Evolutionary conservation across 2,329 filamentous ascomycete genomes (phyloP).

Genomic region (Cytospora mali): DNA sequence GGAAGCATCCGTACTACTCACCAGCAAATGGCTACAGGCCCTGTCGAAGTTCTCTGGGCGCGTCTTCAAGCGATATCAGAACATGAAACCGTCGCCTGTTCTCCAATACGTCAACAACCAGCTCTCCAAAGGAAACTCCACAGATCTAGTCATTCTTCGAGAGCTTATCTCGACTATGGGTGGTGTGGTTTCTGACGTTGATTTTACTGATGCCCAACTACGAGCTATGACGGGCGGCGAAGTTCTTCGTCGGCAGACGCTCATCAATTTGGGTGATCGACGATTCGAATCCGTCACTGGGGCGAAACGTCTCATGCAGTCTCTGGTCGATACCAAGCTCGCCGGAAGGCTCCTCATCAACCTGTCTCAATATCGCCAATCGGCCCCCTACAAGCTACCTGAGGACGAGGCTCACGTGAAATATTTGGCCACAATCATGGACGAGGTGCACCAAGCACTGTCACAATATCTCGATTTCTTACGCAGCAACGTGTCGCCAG

Average conservation of each 20-base stretch:
- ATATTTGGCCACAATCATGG: slow-evolving; percentile 81
- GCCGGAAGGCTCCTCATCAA: slow-evolving; percentile 84
- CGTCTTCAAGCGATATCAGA: slow-evolving; percentile 82
- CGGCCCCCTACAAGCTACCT: slow-evolving; percentile 76
- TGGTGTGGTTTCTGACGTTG: slow-evolving; percentile 82
- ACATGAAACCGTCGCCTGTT: slow-evolving; percentile 82
- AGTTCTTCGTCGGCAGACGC: slow-evolving; percentile 75
- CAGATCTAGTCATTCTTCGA: slow-evolving; percentile 87
- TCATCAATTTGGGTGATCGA: slow-evolving; percentile 79
- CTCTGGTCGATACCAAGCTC: slow-evolving; percentile 75
- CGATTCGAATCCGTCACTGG: slow-evolving; percentile 75
- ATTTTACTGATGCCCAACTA: slow-evolving; percentile 87
- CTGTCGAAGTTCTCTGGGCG: slow-evolving; percentile 89
- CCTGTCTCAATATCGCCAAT: slow-evolving; percentile 85
- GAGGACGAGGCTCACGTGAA: slow-evolving; percentile 82
- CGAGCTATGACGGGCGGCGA: slow-evolving; percentile 87
- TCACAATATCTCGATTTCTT: slow-evolving; percentile 89
- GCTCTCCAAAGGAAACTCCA: slow-evolving; percentile 79
- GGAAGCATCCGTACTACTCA: slow-evolving; percentile 67
- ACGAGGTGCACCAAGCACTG: slow-evolving; percentile 85
- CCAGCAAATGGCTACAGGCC: slow-evolving; percentile 89
- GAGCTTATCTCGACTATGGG: slow-evolving; percentile 92
- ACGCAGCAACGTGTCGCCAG: slow-evolving; percentile 72
- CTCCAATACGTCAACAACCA: slow-evolving; percentile 89
- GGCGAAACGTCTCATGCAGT: slow-evolving; percentile 77